phyloP scores from a whole-genome alignment of 2,329 filamentous ascomycete genomes.

The Albophoma yamanashiensis region DNA sequence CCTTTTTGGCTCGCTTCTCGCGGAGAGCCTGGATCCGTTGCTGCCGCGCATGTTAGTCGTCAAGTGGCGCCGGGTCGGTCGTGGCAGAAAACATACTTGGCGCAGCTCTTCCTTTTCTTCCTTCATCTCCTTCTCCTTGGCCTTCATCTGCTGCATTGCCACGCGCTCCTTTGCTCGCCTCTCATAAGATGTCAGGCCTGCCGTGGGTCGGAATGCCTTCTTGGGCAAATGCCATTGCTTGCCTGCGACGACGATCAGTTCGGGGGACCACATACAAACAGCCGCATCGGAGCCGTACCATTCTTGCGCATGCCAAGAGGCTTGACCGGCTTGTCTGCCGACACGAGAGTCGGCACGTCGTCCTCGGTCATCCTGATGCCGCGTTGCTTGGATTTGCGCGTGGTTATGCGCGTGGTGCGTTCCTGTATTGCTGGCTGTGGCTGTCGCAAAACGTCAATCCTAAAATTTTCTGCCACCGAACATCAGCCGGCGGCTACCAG shows the following conservation, averaged over 20 bases:
- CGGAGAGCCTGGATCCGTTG: slow-evolving; percentile 68
- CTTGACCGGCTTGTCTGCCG: slow-evolving; percentile 25
- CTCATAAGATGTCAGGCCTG: slow-evolving; percentile 69
- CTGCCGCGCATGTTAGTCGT: slow-evolving; percentile 31
- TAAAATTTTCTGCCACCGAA: neutral
- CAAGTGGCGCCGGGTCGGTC: neutral
- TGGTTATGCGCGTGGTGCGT: neutral
- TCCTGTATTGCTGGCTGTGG: neutral
- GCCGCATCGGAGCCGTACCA: slow-evolving; percentile 40
- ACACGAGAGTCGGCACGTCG: neutral
- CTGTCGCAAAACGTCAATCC: neutral
- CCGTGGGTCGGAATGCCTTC: slow-evolving; percentile 72
- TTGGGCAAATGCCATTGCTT: slow-evolving; percentile 89
- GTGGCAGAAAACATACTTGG: slow-evolving; percentile 44
- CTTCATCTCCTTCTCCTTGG: slow-evolving; percentile 91
- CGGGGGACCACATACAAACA: neutral
- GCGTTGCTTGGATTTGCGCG: slow-evolving; percentile 31
- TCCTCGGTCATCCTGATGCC: slow-evolving; percentile 15
- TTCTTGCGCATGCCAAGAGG: slow-evolving; percentile 68
- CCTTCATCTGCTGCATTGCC: slow-evolving; percentile 67
- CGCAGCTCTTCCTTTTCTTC: slow-evolving; percentile 87
- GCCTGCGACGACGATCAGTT: slow-evolving; percentile 41
- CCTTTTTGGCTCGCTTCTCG: slow-evolving; percentile 78
- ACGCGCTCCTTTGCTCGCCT: slow-evolving; percentile 63
- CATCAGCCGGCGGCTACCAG: neutral